Evolutionary conservation across 768 basidiomycete species (phyloP).

Genomic region (Serendipita vermifera): DNA sequence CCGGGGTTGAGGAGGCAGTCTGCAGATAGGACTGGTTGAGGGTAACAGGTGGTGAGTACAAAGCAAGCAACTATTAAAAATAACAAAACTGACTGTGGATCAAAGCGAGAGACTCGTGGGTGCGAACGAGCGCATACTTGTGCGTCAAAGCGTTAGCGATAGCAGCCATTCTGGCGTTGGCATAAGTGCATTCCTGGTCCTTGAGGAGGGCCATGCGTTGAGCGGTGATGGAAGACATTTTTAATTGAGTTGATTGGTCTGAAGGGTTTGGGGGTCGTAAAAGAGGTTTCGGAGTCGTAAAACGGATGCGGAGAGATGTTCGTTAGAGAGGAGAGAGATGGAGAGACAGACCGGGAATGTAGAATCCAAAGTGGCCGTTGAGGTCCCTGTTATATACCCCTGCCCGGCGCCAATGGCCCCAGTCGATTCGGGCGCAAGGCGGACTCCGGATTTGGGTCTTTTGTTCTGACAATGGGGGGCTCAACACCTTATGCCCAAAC

Average conservation of each 20-base stretch:
- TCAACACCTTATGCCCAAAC: no score
- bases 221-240: not conserved
- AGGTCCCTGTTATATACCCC: no score
- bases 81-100: not conserved
- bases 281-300: not conserved
- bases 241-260: not conserved
- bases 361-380: no score
- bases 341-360: not conserved
- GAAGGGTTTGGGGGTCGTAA: not conserved
- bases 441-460: no score
- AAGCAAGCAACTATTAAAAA: not conserved
- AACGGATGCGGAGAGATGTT: no score
- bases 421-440: no score
- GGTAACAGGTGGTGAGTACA: not conserved
- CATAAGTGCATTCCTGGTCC: conserved; percentile 2
- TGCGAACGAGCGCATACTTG: not conserved
- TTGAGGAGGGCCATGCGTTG: not conserved
- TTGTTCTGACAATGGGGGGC: not conserved
- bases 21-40: not conserved
- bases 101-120: not conserved
- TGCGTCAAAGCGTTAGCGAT: not conserved
- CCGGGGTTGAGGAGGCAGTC: conserved; percentile 1
- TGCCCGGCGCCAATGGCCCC: no score
- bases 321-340: not conserved
- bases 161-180: not conserved